A percentile compares a stretch with the other conserved stretches of the same genome.
Conservation (phyloP, 202 grass and related monocot species). For the Schoenoplectus triqueter region DNA sequence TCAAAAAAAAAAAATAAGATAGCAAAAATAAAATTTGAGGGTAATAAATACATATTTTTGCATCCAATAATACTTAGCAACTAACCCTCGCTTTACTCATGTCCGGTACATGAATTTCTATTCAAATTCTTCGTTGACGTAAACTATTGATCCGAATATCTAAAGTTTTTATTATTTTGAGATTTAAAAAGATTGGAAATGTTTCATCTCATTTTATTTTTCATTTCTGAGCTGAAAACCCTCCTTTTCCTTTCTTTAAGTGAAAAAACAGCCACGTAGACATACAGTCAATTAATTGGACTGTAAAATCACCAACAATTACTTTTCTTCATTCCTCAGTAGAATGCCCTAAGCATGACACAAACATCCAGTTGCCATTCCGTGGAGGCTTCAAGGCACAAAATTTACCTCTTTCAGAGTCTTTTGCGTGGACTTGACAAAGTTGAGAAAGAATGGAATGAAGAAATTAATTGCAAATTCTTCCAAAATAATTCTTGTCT, state of each 20-base stretch:
- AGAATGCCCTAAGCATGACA: constrained; percentile 1
- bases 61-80: no score
- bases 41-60: no score
- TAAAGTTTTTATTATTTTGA: no score
- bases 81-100: no score
- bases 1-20: no score
- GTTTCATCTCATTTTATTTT: no score
- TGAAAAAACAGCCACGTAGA: neutral
- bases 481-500: constrained; percentile 24
- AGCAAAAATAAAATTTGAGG: no score
- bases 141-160: no score
- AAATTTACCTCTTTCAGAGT: constrained; percentile 17
- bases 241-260: neutral
- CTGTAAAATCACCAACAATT: neutral
- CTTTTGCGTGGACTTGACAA: constrained; percentile 27
- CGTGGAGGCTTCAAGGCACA: neutral
- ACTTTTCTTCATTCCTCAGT: neutral
- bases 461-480: constrained; percentile 25
- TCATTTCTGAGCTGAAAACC: no score
- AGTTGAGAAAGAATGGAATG: constrained; percentile 12
- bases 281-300: neutral
- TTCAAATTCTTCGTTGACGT: no score
- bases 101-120: no score
- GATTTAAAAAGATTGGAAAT: no score
- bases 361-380: neutral